Evolutionary conservation across 495 filamentous ascomycete species (phyloP).

Genomic region (Trichoderma asperelloides): DNA sequence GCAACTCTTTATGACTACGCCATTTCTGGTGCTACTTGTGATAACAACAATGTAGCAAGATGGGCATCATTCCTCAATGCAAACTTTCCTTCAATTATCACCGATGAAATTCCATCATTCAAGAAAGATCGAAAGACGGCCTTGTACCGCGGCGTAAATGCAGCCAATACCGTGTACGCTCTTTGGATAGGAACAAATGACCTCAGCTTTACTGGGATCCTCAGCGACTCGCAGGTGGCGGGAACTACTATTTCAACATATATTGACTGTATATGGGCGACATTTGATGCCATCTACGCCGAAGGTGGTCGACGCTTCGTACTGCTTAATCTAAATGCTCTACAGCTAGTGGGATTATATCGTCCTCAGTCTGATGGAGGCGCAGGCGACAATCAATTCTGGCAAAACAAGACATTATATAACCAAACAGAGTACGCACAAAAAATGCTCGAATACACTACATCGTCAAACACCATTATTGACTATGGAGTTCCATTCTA

Average conservation of each 20-base stretch:
- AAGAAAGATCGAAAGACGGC: constrained; percentile 42
- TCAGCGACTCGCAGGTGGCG: constrained; percentile 50
- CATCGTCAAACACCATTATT: constrained; percentile 51
- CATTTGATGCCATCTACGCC: constrained; percentile 50
- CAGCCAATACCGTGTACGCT: constrained; percentile 56
- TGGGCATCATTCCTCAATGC: constrained; percentile 36
- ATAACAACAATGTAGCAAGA: constrained; percentile 53
- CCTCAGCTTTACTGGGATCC: constrained; percentile 51
- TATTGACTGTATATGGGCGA: constrained; percentile 53
- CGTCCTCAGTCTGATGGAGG: constrained; percentile 42
- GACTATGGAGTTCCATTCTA: constrained; percentile 53
- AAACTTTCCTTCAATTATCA: constrained; percentile 51
- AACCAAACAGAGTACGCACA: constrained; percentile 41
- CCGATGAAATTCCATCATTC: constrained; percentile 64
- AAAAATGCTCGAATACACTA: constrained; percentile 55
- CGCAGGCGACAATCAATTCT: constrained; percentile 43
- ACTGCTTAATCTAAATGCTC: constrained; percentile 53
- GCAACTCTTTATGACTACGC: constrained; percentile 65
- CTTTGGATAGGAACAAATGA: constrained; percentile 80
- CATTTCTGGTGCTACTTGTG: constrained; percentile 59
- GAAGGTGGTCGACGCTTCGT: constrained; percentile 62
- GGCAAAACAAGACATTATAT: constrained; percentile 44
- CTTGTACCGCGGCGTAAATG: constrained; percentile 40
- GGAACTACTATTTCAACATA: constrained; percentile 53
- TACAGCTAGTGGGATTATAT: constrained; percentile 55